These are phyloP conservation scores for Flammula alnicola DNA, from an alignment of 1,284 basidiomycete species.

Conservation along the genomic window DNA sequence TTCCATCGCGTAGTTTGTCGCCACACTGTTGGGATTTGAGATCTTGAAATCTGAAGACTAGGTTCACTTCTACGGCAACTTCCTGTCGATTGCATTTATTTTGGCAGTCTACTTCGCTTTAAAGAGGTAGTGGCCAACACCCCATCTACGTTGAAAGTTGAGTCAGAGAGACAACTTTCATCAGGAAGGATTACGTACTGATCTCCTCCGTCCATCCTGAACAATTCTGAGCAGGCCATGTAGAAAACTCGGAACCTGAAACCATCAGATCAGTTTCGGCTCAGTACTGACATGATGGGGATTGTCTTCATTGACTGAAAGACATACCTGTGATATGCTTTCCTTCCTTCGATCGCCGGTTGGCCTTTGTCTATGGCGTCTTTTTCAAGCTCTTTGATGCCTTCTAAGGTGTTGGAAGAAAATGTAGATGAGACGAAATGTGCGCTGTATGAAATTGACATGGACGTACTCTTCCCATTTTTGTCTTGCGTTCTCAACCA, in stretches of 20 bases:
- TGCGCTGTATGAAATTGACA: slow-evolving; percentile 1
- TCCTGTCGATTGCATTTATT: background rate
- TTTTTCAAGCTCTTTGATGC: slow-evolving; percentile 55
- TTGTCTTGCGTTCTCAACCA: slow-evolving; percentile 72
- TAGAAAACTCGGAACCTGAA: slow-evolving; percentile 74
- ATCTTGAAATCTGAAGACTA: no score
- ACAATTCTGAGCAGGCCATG: slow-evolving; percentile 77
- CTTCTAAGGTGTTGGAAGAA: slow-evolving; percentile 32
- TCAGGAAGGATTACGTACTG: slow-evolving; percentile 48
- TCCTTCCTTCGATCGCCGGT: slow-evolving; percentile 55
- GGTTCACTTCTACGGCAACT: no score
- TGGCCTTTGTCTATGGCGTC: slow-evolving; percentile 55
- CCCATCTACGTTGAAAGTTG: slow-evolving; percentile 36
- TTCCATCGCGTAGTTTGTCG: no score
- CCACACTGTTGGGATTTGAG: no score
- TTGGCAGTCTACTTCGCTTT: slow-evolving; percentile 27
- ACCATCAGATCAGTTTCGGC: background rate
- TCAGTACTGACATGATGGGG: background rate
- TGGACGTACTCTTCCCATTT: slow-evolving; percentile 41
- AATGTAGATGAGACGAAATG: background rate
- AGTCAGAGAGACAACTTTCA: background rate
- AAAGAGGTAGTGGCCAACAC: slow-evolving; percentile 45
- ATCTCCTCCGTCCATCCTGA: slow-evolving; percentile 68
- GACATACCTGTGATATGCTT: slow-evolving; percentile 60
- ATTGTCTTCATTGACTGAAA: background rate